These are phyloP conservation scores for Lithohypha guttulata DNA, from an alignment of 2,329 filamentous ascomycete genomes.

Conservation along the genomic window DNA sequence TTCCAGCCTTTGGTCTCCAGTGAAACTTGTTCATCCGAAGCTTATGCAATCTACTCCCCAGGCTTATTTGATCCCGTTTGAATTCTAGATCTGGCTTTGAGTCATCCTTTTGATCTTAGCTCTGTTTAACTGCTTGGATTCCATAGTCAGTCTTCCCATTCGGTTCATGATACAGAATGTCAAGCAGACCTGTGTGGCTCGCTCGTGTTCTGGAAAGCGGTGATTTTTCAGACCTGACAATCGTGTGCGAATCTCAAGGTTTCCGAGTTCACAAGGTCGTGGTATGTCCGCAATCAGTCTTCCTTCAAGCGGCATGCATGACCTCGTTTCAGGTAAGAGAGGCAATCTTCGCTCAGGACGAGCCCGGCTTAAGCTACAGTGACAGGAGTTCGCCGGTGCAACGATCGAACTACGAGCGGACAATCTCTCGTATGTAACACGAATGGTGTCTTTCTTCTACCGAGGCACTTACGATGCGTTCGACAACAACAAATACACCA, in stretches of 20 bases:
- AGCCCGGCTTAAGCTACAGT: not conserved
- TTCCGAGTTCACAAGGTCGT: conserved; percentile 9
- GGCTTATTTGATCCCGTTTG: too few relatives aligned
- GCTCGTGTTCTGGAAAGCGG: conserved; percentile 1
- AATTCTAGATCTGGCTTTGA: too few relatives aligned
- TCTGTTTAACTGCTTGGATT: too few relatives aligned
- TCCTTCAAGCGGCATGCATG: conserved; percentile 6
- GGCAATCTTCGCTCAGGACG: not conserved
- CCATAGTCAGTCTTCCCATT: too few relatives aligned
- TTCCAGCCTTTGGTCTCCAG: too few relatives aligned
- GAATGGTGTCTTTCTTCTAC: conserved; percentile 5
- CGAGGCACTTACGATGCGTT: conserved; percentile 4
- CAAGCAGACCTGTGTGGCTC: not conserved
- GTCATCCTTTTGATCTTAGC: too few relatives aligned
- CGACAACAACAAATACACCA: conserved; percentile 1
- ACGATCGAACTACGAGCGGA: not conserved
- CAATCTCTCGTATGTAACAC: conserved; percentile 1
- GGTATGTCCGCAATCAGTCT: conserved; percentile 5
- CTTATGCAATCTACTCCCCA: too few relatives aligned
- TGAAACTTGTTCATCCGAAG: too few relatives aligned
- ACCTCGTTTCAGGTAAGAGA: conserved; percentile 4
- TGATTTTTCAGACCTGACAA: conserved; percentile 7
- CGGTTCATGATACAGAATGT: conserved; percentile 2
- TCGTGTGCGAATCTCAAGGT: not conserved
- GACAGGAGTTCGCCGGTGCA: not conserved